A percentile compares a stretch with the other conserved stretches of the same genome.
Evolutionary conservation across 2,329 filamentous ascomycete genomes (phyloP).

Genomic region (Fusarium haematococcum): DNA sequence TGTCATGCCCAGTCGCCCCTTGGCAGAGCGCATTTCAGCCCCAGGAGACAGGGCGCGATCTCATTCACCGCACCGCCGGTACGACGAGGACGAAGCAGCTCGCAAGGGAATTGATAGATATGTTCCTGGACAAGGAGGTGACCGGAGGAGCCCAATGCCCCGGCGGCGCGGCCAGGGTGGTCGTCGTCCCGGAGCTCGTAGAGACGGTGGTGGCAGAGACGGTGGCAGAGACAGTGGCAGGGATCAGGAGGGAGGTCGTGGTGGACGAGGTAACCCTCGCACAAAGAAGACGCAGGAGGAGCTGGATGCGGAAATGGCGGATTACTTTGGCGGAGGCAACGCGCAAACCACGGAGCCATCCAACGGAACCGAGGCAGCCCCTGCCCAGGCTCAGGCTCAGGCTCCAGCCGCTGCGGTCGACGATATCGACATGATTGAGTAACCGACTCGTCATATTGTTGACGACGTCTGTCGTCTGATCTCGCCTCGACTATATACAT

Average conservation of each 20-base stretch:
- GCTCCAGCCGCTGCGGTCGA: constrained; percentile 53
- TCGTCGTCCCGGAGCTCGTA: constrained; percentile 61
- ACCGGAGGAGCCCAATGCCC: constrained; percentile 69
- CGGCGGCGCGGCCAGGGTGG: constrained; percentile 59
- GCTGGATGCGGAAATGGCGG: constrained; percentile 95
- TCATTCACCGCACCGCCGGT: constrained; percentile 60
- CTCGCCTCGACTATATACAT: constrained; percentile 39
- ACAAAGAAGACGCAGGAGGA: constrained; percentile 90
- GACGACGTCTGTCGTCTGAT: constrained; percentile 12
- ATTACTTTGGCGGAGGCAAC: constrained; percentile 77
- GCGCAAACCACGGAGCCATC: constrained; percentile 51
- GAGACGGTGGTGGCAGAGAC: constrained; percentile 52
- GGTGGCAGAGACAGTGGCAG: constrained; percentile 45
- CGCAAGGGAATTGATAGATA: constrained; percentile 83
- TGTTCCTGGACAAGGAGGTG: constrained; percentile 71
- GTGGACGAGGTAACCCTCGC: constrained; percentile 62
- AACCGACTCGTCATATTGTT: constrained; percentile 31
- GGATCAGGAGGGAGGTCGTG: constrained; percentile 52
- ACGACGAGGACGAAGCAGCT: constrained; percentile 67
- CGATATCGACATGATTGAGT: constrained; percentile 80
- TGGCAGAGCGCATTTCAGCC: constrained; percentile 71
- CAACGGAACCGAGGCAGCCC: constrained; percentile 44
- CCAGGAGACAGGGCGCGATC: constrained; percentile 73
- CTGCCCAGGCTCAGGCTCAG: constrained; percentile 42
- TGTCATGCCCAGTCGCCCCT: constrained; percentile 65